phyloP scores from a whole-genome alignment of 2,329 filamentous ascomycete species.

The Botrytis sinoallii region DNA sequence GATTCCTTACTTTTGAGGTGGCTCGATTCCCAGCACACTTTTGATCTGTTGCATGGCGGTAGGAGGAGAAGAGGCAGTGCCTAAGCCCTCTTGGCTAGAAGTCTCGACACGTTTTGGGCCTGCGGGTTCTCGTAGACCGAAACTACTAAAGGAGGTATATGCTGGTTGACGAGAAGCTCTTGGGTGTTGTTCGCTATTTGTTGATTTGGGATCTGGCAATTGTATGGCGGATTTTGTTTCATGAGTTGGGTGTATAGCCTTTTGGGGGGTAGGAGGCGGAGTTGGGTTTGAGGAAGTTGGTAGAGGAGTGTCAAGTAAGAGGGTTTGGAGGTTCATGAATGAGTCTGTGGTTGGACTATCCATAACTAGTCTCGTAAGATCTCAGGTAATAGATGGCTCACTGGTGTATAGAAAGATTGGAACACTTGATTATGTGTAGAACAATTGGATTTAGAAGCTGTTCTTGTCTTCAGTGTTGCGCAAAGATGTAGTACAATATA shows the following conservation, averaged over 20 bases:
- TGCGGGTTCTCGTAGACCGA: background rate
- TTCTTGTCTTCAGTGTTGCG: background rate
- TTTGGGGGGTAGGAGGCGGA: no score
- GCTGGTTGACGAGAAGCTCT: background rate
- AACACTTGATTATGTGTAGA: background rate
- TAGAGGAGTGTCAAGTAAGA: background rate
- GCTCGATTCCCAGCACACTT: background rate
- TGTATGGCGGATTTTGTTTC: background rate
- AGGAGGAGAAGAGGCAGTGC: background rate
- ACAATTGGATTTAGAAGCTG: background rate
- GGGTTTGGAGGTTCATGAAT: background rate
- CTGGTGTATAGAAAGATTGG: background rate
- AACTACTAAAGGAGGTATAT: conserved; percentile 6
- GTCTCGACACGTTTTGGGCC: background rate
- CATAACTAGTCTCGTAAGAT: background rate
- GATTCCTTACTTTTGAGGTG: background rate
- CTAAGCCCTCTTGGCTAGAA: background rate
- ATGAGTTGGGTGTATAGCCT: background rate
- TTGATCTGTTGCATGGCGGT: background rate
- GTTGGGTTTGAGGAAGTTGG: background rate
- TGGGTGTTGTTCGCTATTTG: background rate
- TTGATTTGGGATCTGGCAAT: background rate
- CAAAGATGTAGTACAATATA: background rate
- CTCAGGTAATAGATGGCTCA: background rate
- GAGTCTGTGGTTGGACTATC: background rate